These are phyloP conservation scores for Ormosia emarginata DNA, from an alignment of 306 rosid species.

Conservation along the genomic window DNA sequence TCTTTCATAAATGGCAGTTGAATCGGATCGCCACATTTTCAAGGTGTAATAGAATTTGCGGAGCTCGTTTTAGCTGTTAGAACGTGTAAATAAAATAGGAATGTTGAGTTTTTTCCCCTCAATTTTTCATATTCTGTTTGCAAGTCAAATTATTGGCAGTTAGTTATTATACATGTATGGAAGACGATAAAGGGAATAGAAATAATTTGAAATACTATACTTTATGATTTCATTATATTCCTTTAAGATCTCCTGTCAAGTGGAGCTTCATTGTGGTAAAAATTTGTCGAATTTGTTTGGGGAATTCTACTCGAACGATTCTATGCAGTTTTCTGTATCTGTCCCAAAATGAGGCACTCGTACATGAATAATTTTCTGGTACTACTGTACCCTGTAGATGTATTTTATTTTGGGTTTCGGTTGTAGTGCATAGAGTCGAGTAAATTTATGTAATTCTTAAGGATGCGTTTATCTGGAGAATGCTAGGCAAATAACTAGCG, in stretches of 20 bases:
- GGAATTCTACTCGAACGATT: background rate
- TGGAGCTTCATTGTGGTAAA: background rate
- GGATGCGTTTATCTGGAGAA: background rate
- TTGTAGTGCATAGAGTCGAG: background rate
- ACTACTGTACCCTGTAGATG: background rate
- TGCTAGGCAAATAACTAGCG: background rate
- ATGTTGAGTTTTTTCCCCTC: conserved; percentile 28
- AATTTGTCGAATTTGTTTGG: background rate
- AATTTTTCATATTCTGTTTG: conserved; percentile 24
- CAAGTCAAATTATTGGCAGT: conserved; percentile 46
- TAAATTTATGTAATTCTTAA: too few species aligned
- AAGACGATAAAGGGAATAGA: conserved; percentile 33
- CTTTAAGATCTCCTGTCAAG: background rate
- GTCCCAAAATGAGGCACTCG: background rate
- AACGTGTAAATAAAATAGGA: conserved; percentile 73
- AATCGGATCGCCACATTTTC: conserved; percentile 39
- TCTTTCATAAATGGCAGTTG: conserved; percentile 25
- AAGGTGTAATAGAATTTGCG: conserved; percentile 56
- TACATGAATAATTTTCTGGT: background rate
- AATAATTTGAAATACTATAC: conserved; percentile 29
- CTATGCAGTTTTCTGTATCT: background rate
- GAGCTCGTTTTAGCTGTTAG: conserved; percentile 43
- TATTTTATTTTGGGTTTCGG: background rate
- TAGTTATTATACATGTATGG: conserved; percentile 54
- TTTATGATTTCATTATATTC: conserved; percentile 5